Evolutionary conservation across 306 rosid genomes (phyloP).

Genomic region (Trifolium fragiferum): DNA sequence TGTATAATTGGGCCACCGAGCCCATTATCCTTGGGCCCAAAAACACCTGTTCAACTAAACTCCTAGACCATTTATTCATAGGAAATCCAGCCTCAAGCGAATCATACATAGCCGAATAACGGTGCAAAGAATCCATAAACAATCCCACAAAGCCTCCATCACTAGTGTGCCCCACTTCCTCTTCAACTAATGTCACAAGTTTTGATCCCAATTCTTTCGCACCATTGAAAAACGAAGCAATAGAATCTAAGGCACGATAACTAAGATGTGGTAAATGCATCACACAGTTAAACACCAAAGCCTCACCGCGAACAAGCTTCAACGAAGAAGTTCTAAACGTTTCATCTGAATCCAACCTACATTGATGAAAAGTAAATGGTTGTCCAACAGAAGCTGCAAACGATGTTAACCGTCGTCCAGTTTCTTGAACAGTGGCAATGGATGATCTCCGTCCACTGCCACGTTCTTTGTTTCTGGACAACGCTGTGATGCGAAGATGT

Average conservation of each 20-base stretch:
- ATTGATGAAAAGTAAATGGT: slow-evolving; percentile 84
- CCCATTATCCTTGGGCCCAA: slow-evolving; percentile 71
- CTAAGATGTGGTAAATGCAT: slow-evolving; percentile 69
- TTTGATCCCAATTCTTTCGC: slow-evolving; percentile 60
- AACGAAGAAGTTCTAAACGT: slow-evolving; percentile 57
- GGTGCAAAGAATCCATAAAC: slow-evolving; percentile 76
- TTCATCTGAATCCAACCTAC: slow-evolving; percentile 75
- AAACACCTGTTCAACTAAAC: slow-evolving; percentile 75
- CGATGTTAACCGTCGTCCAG: slow-evolving; percentile 73
- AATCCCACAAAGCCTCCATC: slow-evolving; percentile 58
- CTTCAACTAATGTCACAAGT: slow-evolving; percentile 67
- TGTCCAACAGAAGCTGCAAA: slow-evolving; percentile 79
- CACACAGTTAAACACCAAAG: slow-evolving; percentile 70
- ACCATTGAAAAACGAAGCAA: slow-evolving; percentile 67
- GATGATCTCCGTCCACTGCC: slow-evolving; percentile 51
- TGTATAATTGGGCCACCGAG: slow-evolving; percentile 53
- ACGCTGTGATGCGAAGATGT: slow-evolving; percentile 79
- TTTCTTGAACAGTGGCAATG: slow-evolving; percentile 69
- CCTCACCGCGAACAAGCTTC: slow-evolving; percentile 77
- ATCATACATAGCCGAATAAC: slow-evolving; percentile 74
- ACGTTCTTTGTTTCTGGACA: slow-evolving; percentile 50
- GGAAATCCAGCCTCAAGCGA: slow-evolving; percentile 81
- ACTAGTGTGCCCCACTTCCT: slow-evolving; percentile 46
- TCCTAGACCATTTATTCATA: slow-evolving; percentile 59
- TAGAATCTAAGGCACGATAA: slow-evolving; percentile 58